Percentiles rank a stretch among this genome's conserved stretches.
These are phyloP conservation scores for Coleophoma cylindrospora DNA, from an alignment of 2,329 filamentous ascomycete genomes.

Conservation along the genomic window DNA sequence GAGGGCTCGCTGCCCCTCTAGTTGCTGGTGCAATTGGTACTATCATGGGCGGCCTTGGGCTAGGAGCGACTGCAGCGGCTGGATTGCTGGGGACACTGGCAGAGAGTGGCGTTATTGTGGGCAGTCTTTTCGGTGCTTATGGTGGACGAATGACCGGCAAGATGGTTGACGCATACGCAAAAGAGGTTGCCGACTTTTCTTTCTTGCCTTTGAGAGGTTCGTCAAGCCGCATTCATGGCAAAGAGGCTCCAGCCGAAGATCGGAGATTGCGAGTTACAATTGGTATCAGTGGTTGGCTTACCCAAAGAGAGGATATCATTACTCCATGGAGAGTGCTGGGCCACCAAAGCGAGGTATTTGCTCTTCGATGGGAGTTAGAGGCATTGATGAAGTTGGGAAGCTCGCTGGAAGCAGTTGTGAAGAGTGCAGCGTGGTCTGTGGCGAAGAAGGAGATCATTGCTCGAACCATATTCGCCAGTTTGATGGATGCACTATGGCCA, in stretches of 20 bases:
- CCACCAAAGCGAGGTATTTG: constrained; percentile 71
- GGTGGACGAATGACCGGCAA: constrained; percentile 76
- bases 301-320: constrained; percentile 64
- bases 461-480: constrained; percentile 55
- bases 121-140: constrained; percentile 88
- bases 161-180: constrained; percentile 83
- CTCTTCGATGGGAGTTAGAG: constrained; percentile 77
- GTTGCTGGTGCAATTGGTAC: constrained; percentile 75
- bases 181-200: constrained; percentile 83
- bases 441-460: constrained; percentile 64
- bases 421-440: constrained; percentile 73
- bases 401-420: constrained; percentile 72
- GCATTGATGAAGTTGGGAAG: constrained; percentile 72
- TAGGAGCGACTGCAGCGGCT: constrained; percentile 70
- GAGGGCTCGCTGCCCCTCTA: constrained; percentile 72
- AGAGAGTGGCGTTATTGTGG: constrained; percentile 74
- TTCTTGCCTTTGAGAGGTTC: constrained; percentile 68
- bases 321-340: constrained; percentile 76
- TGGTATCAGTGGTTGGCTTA: constrained; percentile 78
- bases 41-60: constrained; percentile 70
- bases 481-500: constrained; percentile 67
- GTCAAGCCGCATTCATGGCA: constrained; percentile 35
- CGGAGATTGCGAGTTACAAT: constrained; percentile 77
- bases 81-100: constrained; percentile 76
- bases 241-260: constrained; percentile 47